Evolutionary conservation across 2,329 filamentous ascomycete species (phyloP).

Genomic region (Aspergillus sp.): DNA sequence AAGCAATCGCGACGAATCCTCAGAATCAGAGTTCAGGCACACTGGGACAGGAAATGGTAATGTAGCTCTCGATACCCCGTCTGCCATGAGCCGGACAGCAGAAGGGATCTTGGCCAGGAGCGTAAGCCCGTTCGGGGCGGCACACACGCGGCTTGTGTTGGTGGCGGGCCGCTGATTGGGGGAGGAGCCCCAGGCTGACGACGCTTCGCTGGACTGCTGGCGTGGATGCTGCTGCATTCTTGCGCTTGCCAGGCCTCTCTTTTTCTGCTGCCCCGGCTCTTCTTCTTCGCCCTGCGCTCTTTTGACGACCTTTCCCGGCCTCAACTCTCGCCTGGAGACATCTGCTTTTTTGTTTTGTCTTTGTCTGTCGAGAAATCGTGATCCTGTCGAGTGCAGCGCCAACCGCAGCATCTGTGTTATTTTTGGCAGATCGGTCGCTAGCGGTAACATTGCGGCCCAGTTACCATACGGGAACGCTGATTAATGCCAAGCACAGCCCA

Average conservation of each 20-base stretch:
- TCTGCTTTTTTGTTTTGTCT: neutral
- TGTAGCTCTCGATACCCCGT: neutral
- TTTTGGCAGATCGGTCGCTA: slow-evolving; percentile 8
- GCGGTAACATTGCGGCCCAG: slow-evolving; percentile 11
- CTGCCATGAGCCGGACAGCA: neutral
- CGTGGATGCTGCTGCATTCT: slow-evolving; percentile 16
- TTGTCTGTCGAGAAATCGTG: neutral
- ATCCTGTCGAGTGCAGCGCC: neutral
- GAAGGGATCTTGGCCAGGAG: slow-evolving; percentile 30
- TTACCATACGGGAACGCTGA: slow-evolving; percentile 15
- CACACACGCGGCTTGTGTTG: slow-evolving; percentile 38
- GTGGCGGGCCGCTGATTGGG: slow-evolving; percentile 35
- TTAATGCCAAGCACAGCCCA: slow-evolving; percentile 26
- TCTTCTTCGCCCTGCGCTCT: slow-evolving; percentile 11
- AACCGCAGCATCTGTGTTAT: slow-evolving; percentile 6
- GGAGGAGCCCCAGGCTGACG: slow-evolving; percentile 34
- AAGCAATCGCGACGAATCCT: neutral
- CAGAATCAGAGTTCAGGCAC: neutral
- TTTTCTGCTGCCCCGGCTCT: slow-evolving; percentile 14
- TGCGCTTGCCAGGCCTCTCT: slow-evolving; percentile 9
- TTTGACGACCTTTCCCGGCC: slow-evolving; percentile 1
- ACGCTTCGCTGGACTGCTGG: slow-evolving; percentile 30
- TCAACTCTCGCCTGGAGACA: neutral
- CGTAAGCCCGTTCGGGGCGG: slow-evolving; percentile 28
- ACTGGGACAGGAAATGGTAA: neutral